Conservation (phyloP, 768 basidiomycete genomes). For the Arthromyces matolae region DNA sequence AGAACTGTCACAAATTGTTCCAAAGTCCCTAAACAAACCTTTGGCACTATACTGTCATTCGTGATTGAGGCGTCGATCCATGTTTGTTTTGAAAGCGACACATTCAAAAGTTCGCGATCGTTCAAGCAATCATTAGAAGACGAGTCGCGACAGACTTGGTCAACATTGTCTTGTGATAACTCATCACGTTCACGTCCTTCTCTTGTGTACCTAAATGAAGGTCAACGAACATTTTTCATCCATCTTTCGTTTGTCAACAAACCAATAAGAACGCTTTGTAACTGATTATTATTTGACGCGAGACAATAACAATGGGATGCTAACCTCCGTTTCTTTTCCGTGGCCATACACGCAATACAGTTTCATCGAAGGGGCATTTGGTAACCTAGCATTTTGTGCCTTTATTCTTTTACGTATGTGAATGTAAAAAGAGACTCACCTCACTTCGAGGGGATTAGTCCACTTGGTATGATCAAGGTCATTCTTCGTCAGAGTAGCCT, state of each 20-base stretch:
- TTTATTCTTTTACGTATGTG: neutral
- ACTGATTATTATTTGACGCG: neutral
- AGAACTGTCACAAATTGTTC: neutral
- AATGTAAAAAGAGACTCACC: constrained; percentile 33
- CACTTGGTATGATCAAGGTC: constrained; percentile 78
- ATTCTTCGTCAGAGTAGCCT: constrained; percentile 58
- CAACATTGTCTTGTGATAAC: constrained; percentile 38
- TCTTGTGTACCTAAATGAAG: constrained; percentile 57
- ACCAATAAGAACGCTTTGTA: constrained; percentile 81
- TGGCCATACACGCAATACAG: constrained; percentile 93
- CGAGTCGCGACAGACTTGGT: constrained; percentile 43
- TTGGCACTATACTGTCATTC: constrained; percentile 55
- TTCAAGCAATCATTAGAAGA: constrained; percentile 39
- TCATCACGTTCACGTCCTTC: constrained; percentile 69
- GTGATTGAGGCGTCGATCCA: constrained; percentile 88
- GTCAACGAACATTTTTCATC: neutral
- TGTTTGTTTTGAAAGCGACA: constrained; percentile 53
- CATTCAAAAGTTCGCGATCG: constrained; percentile 44
- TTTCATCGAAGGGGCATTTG: constrained; percentile 87
- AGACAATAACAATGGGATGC: constrained; percentile 11
- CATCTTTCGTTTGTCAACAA: constrained; percentile 13
- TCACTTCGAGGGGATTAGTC: constrained; percentile 85
- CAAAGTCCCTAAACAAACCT: constrained; percentile 30
- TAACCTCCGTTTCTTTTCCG: constrained; percentile 91
- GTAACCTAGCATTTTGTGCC: constrained; percentile 50